Evolutionary conservation across 208 protist species (phyloP), one percentile per base, ranked within the genome.

Genomic region (Trypanosoma melophagium): DNA sequence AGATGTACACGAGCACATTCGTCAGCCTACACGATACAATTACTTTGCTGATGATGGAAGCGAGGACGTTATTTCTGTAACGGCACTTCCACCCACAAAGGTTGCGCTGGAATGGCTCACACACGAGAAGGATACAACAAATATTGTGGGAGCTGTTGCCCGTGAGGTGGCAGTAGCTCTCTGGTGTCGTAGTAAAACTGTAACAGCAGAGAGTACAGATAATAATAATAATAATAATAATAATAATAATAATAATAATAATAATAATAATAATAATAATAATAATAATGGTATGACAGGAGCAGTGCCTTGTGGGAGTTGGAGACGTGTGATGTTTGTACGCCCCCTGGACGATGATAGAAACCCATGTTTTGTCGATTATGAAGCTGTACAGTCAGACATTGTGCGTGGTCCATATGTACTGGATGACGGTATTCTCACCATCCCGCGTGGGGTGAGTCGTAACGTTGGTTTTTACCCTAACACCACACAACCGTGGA

Each of bases 1-100:
- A 19, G 40, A 60, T 53, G 84, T 90, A 19, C 12, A 71, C 5
- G 19, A 67, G 55, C 83, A 87, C 52, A 54, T 84, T 41, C 73
- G 81, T 1, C 65, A 58, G n/a, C 81, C 76, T 0, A 83, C 78
- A 19, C 49, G 63, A 40, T 87, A 81, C 69, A 53, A 51, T 64
- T 92, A 92, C 79, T 89, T 89, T 69, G 67, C 71, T n/a, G 81
- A 55, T 7, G 83, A 89, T 53, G 86, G 81, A 31, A 81, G 75
- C 53, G 70, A 86, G 31, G 83, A 89, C 56, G 81, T 92, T 51
- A 76, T 71, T 45, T 56, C 63, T 44, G 24, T 86, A 45, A 75
- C 58, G 42, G 79, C 81, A 35, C 51, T 83, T 40, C 74, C 78
- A 31, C 83, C 86, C 57, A 87, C 79, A 22, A 92, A 89, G 72